phyloP scores from a whole-genome alignment of 768 basidiomycete genomes.

The Paxillus rubicundulus region DNA sequence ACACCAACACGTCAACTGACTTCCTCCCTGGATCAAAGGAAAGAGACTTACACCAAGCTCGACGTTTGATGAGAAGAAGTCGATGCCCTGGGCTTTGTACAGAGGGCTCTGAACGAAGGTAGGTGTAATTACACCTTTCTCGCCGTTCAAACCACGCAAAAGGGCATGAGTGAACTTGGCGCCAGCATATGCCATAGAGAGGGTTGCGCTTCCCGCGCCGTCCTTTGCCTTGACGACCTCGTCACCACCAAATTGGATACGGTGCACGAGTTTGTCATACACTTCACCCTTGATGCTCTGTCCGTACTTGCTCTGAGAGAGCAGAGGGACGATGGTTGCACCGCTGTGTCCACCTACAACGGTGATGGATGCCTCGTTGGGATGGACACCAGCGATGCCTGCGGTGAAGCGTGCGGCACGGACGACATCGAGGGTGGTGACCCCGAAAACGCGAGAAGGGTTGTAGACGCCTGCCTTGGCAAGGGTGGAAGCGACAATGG shows the following conservation, averaged over 20 bases:
- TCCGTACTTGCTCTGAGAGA: conserved; percentile 76
- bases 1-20: conserved; percentile 15
- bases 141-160: conserved; percentile 62
- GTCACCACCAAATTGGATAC: conserved; percentile 97
- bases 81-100: conserved; percentile 80
- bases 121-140: conserved; percentile 69
- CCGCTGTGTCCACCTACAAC: conserved; percentile 97
- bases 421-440: conserved; percentile 98
- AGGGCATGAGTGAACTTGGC: conserved; percentile 65
- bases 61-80: conserved; percentile 93
- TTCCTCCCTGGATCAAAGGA: background rate
- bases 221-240: conserved; percentile 99
- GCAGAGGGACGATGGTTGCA: conserved; percentile 94
- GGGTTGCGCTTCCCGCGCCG: conserved; percentile 71
- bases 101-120: conserved; percentile 89
- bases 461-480: conserved; percentile 92
- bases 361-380: conserved; percentile 67
- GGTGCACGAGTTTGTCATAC: conserved; percentile 77
- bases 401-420: conserved; percentile 90
- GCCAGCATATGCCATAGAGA: conserved; percentile 78
- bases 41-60: conserved; percentile 77
- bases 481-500: conserved; percentile 91
- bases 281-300: conserved; percentile 72
- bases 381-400: conserved; percentile 61
- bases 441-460: conserved; percentile 87